Percentiles rank a stretch among this genome's conserved stretches.
Evolutionary conservation across 495 filamentous ascomycete genomes (phyloP).

Genomic region (Annulohypoxylon moriforme): DNA sequence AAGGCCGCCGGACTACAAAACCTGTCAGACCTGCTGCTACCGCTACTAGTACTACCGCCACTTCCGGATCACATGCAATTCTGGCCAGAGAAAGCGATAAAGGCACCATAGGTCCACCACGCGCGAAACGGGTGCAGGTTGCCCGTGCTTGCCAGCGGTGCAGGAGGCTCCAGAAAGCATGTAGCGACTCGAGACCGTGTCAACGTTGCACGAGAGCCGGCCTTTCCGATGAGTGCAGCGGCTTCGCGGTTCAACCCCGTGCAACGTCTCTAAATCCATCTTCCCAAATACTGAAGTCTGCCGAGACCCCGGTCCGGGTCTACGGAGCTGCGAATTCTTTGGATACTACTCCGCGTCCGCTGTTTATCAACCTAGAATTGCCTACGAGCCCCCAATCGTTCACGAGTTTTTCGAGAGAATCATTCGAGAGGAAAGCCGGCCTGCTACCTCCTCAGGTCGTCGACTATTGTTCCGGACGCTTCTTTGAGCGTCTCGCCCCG

Average conservation of each 20-base stretch:
- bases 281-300: neutral
- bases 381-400: slow-evolving; percentile 38
- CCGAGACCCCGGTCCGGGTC: neutral
- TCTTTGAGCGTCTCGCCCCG: slow-evolving; percentile 55
- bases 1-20: neutral
- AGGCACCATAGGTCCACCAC: slow-evolving; percentile 11
- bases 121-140: slow-evolving; percentile 43
- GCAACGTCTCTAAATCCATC: slow-evolving; percentile 10
- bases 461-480: slow-evolving; percentile 52
- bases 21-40: neutral
- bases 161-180: slow-evolving; percentile 46
- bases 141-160: slow-evolving; percentile 49
- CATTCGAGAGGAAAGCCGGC: slow-evolving; percentile 24
- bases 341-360: slow-evolving; percentile 15
- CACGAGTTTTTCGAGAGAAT: slow-evolving; percentile 38
- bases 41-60: neutral
- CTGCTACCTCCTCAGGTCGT: slow-evolving; percentile 35
- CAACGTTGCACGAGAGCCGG: slow-evolving; percentile 44
- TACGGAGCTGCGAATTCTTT: neutral
- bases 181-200: slow-evolving; percentile 49
- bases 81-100: neutral
- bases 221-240: slow-evolving; percentile 42
- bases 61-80: neutral
- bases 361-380: slow-evolving; percentile 10
- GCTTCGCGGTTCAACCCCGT: slow-evolving; percentile 3